These are phyloP conservation scores for Paecilomyces sp. DNA, from an alignment of 2,329 filamentous ascomycete genomes.

Conservation along the genomic window DNA sequence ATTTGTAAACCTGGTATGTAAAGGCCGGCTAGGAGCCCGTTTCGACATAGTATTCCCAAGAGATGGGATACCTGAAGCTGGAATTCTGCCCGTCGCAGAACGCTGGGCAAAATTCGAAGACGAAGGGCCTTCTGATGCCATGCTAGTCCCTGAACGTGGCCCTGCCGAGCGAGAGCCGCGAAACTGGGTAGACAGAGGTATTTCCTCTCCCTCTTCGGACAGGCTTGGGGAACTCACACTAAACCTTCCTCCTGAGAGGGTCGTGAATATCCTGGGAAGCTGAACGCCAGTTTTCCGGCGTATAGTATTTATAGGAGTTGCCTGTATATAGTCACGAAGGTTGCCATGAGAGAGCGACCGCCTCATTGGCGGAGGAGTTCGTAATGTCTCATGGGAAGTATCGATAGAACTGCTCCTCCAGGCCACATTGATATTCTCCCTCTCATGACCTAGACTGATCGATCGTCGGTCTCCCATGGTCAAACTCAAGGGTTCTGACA, in stretches of 20 bases:
- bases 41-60: neutral
- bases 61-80: conserved; percentile 2
- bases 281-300: conserved; percentile 13
- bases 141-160: conserved; percentile 4
- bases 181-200: neutral
- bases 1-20: neutral
- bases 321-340: neutral
- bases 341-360: conserved; percentile 11
- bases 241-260: neutral
- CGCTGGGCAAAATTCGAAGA: neutral
- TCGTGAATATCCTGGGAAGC: conserved; percentile 14
- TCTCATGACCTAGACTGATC: neutral
- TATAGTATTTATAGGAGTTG: conserved; percentile 1
- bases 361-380: conserved; percentile 5
- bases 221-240: neutral
- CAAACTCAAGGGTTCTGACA: neutral
- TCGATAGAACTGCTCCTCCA: conserved; percentile 9
- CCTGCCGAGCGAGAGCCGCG: conserved; percentile 9
- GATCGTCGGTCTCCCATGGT: neutral
- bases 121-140: neutral
- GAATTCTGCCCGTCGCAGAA: conserved; percentile 7
- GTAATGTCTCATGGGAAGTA: conserved; percentile 9
- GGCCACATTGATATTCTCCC: neutral
- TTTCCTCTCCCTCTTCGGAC: neutral
- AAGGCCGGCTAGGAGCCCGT: neutral